A percentile compares a stretch with the other conserved stretches of the same genome.
phyloP scores from a whole-genome alignment of 495 filamentous ascomycete genomes.

The Aspergillus avenaceus region DNA sequence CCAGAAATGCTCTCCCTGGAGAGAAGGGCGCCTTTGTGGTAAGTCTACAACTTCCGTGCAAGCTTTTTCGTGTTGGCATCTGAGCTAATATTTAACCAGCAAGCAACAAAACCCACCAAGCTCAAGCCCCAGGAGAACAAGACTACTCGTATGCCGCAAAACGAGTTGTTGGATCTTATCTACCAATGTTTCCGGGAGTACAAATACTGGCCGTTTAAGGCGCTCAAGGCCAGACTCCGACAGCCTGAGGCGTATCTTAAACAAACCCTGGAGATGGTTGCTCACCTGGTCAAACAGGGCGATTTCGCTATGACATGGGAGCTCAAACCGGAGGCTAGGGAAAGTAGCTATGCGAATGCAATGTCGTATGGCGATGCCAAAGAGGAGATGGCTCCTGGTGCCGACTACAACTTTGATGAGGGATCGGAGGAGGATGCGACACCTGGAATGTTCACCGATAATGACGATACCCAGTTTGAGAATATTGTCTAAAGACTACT shows the following conservation, averaged over 20 bases:
- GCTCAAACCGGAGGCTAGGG: conserved; percentile 67
- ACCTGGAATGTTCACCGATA: conserved; percentile 46
- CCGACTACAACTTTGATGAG: conserved; percentile 38
- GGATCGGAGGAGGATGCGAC: conserved; percentile 40
- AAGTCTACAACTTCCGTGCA: conserved; percentile 12
- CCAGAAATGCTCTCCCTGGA: conserved; percentile 33
- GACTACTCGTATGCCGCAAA: conserved; percentile 77
- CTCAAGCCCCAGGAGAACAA: conserved; percentile 65
- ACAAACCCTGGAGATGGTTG: conserved; percentile 76
- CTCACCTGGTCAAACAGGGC: conserved; percentile 72
- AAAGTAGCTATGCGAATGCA: conserved; percentile 48
- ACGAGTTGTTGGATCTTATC: conserved; percentile 79
- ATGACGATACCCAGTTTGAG: conserved; percentile 74
- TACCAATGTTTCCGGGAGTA: conserved; percentile 77
- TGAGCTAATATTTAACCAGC: conserved; percentile 22
- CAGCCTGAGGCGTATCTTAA: conserved; percentile 94
- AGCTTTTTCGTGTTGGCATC: neutral
- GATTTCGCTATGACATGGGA: conserved; percentile 80
- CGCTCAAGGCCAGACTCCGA: conserved; percentile 62
- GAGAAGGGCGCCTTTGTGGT: conserved; percentile 40
- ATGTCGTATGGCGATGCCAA: conserved; percentile 35
- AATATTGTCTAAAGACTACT: conserved; percentile 48
- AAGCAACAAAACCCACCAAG: conserved; percentile 35
- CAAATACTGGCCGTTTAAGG: conserved; percentile 86
- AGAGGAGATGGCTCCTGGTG: conserved; percentile 44